A percentile compares a stretch with the other conserved stretches of the same genome.
Conservation (phyloP, 2,329 filamentous ascomycete genomes). For the Penicillium corylophilum region DNA sequence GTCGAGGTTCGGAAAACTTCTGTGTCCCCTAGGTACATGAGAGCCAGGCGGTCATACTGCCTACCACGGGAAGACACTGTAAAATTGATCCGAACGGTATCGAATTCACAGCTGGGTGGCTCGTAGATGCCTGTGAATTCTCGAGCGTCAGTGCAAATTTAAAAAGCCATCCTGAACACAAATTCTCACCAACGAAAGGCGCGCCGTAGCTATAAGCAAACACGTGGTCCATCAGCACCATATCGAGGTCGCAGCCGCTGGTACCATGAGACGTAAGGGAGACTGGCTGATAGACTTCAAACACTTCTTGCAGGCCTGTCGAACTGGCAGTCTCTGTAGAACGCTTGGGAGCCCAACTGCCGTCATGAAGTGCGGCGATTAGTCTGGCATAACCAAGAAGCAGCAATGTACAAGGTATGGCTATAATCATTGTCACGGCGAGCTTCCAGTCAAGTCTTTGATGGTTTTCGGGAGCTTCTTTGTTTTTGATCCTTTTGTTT, state of each 20-base stretch:
- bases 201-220: constrained; percentile 73
- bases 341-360: background rate
- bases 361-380: background rate
- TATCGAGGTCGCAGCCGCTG: constrained; percentile 27
- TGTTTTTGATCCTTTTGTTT: background rate
- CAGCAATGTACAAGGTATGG: background rate
- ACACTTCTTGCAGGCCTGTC: constrained; percentile 55
- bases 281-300: constrained; percentile 69
- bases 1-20: constrained; percentile 85
- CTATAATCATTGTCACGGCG: background rate
- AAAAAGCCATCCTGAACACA: background rate
- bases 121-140: constrained; percentile 56
- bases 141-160: background rate
- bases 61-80: constrained; percentile 69
- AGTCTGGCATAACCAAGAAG: background rate
- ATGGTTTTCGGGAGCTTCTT: background rate
- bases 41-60: constrained; percentile 73
- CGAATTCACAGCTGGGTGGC: constrained; percentile 69
- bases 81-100: constrained; percentile 72
- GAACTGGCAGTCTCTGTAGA: background rate
- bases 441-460: background rate
- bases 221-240: constrained; percentile 66
- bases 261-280: constrained; percentile 43
- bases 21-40: constrained; percentile 73
- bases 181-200: constrained; percentile 65